Evolutionary conservation across 805 yeast genomes (phyloP).

Genomic region (Zygoascus biomembranicola): DNA sequence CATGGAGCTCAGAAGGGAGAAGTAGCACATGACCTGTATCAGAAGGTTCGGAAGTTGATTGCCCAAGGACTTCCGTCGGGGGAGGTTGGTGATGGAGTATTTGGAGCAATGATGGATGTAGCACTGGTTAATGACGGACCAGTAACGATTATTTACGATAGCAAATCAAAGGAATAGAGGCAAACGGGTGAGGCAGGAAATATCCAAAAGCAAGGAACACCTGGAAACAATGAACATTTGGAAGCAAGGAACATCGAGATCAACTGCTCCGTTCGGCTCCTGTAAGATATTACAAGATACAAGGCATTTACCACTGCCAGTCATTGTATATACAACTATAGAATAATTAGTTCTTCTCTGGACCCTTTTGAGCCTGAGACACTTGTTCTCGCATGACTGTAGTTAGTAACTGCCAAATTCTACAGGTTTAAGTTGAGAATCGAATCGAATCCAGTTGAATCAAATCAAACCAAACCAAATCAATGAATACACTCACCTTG

Average conservation of each 20-base stretch:
- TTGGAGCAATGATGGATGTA: conserved; percentile 98
- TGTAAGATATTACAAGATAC: background rate
- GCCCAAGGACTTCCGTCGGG: conserved; percentile 33
- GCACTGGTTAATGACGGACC: conserved; percentile 87
- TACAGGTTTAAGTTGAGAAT: background rate
- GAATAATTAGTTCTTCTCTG: background rate
- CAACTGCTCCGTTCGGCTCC: too few species aligned
- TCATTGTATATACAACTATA: background rate
- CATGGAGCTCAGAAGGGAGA: conserved; percentile 84
- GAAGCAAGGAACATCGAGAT: background rate
- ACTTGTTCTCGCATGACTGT: background rate
- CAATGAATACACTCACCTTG: conserved; percentile 16
- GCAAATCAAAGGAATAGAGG: conserved; percentile 27
- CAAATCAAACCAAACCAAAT: background rate
- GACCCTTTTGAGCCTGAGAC: background rate
- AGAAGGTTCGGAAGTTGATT: conserved; percentile 32
- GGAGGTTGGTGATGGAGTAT: conserved; percentile 74
- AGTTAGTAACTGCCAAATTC: background rate
- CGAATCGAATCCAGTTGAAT: background rate
- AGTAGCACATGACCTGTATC: conserved; percentile 42
- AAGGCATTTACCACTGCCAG: background rate
- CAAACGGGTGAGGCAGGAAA: conserved; percentile 5
- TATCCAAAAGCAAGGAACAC: background rate
- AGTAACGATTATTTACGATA: conserved; percentile 76
- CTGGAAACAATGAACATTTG: background rate